Conservation (phyloP, 129 eudicot species). For the Tanacetum coccineum region DNA sequence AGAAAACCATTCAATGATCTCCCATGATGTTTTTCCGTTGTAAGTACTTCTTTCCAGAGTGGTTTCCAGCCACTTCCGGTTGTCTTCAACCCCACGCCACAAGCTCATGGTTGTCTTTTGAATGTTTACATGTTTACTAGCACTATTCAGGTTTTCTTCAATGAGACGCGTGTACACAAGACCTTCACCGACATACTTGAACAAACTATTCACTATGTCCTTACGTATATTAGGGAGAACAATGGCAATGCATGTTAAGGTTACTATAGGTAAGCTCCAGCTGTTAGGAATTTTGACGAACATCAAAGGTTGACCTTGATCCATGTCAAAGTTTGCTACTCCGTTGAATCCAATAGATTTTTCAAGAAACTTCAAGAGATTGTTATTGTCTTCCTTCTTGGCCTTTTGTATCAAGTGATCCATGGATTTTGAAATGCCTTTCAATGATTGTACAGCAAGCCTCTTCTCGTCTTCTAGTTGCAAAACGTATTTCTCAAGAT, state of each 20-base stretch:
- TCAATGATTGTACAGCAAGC: not conserved
- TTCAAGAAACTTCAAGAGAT: constrained; percentile 5
- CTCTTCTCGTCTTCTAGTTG: not conserved
- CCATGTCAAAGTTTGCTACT: constrained; percentile 11
- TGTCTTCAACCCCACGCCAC: constrained; percentile 29
- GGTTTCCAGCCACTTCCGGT: constrained; percentile 24
- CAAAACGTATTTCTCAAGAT: constrained; percentile 5
- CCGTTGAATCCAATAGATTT: not conserved
- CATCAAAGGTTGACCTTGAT: not conserved
- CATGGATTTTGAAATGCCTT: constrained; percentile 12
- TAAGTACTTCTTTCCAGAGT: constrained; percentile 12
- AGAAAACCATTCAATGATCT: constrained; percentile 16
- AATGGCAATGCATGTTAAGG: constrained; percentile 15
- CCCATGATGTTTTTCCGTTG: constrained; percentile 15
- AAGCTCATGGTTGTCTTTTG: constrained; percentile 14
- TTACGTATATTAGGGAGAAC: not conserved
- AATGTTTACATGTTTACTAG: not conserved
- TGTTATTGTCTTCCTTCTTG: not conserved
- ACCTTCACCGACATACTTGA: constrained; percentile 16
- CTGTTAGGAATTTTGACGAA: not conserved
- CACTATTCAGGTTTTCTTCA: constrained; percentile 19
- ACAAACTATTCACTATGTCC: not conserved
- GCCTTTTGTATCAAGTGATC: constrained; percentile 4
- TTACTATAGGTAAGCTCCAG: constrained; percentile 22
- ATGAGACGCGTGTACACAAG: constrained; percentile 9